These are phyloP conservation scores for Skeletonema potamos DNA, from an alignment of 108 stramenopile species.

Conservation along the genomic window DNA sequence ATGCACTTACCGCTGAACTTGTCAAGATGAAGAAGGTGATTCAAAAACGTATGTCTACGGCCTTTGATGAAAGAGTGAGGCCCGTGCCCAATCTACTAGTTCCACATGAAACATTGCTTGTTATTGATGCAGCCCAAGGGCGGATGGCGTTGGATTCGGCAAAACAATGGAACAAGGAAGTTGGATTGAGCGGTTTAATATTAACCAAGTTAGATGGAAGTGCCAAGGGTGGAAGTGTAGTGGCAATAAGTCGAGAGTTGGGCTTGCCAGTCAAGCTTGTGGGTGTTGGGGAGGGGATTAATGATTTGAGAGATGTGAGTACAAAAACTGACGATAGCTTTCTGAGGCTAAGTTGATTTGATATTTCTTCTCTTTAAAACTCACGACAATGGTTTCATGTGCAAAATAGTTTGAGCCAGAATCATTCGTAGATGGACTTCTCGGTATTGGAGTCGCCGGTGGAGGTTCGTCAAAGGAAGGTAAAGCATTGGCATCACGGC, in stretches of 20 bases:
- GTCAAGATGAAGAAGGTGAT: constrained; percentile 89
- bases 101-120: constrained; percentile 93
- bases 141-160: constrained; percentile 94
- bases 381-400: background rate
- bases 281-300: constrained; percentile 92
- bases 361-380: background rate
- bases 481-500: constrained; percentile 54
- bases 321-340: background rate
- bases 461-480: constrained; percentile 63
- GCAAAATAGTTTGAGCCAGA: constrained; percentile 76
- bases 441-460: constrained; percentile 77
- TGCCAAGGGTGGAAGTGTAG: constrained; percentile 92
- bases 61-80: constrained; percentile 48
- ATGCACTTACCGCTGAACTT: constrained; percentile 83
- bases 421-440: constrained; percentile 76
- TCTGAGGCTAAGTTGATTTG: background rate
- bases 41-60: constrained; percentile 70
- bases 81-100: constrained; percentile 59
- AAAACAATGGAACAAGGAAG: constrained; percentile 80
- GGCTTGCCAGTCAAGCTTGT: constrained; percentile 94
- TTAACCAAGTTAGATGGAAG: constrained; percentile 95
- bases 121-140: constrained; percentile 94
- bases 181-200: constrained; percentile 90
- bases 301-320: constrained; percentile 87
- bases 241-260: constrained; percentile 87